These are phyloP conservation scores for Pestalotiopsis sp. DNA, from an alignment of 2,329 filamentous ascomycete genomes.

Conservation along the genomic window DNA sequence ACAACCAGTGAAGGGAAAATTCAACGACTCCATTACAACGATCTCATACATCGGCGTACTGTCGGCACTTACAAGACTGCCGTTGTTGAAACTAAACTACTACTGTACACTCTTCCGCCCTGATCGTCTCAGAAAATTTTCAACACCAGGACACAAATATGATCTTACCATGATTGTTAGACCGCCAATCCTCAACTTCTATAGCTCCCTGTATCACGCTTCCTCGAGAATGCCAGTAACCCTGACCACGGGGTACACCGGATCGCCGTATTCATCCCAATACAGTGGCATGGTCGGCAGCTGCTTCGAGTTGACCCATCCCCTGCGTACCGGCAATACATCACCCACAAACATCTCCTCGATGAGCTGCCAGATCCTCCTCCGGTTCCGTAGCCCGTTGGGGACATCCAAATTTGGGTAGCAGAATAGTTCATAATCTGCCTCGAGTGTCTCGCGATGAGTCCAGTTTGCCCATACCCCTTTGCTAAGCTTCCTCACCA, in stretches of 20 bases:
- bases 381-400: slow-evolving; percentile 19
- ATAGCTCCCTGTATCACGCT: neutral
- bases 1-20: too few relatives aligned
- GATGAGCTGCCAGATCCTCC: slow-evolving; percentile 22
- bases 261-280: slow-evolving; percentile 18
- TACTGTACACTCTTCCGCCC: neutral
- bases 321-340: slow-evolving; percentile 14
- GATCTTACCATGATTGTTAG: slow-evolving; percentile 27
- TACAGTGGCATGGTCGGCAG: slow-evolving; percentile 18
- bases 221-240: slow-evolving; percentile 4
- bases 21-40: neutral
- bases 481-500: slow-evolving; percentile 21
- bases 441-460: slow-evolving; percentile 13
- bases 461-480: slow-evolving; percentile 8
- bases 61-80: neutral
- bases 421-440: slow-evolving; percentile 7
- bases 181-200: too few relatives aligned
- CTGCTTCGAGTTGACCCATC: neutral
- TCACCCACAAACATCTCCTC: slow-evolving; percentile 25
- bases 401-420: slow-evolving; percentile 14
- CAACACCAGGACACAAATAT: slow-evolving; percentile 7
- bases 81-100: neutral
- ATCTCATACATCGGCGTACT: neutral
- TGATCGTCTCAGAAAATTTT: neutral
- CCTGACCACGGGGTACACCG: slow-evolving; percentile 15